Conservation (phyloP, 202 grass and related monocot species). For the Setaria viridis region DNA sequence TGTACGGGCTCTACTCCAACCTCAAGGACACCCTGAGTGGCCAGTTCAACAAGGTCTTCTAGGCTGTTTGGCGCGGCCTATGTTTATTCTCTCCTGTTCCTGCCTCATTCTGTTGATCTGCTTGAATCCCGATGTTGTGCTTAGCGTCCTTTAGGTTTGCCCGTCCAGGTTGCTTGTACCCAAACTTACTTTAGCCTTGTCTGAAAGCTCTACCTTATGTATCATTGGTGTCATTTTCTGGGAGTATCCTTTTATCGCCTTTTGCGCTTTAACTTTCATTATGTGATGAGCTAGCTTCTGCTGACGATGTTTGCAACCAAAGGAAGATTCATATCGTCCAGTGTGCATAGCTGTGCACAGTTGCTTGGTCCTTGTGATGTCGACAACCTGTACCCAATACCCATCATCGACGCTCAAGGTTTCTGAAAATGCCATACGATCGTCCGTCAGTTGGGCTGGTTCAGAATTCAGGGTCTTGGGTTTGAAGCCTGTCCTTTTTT, state of each 20-base stretch:
- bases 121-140: constrained; percentile 31
- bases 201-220: constrained; percentile 32
- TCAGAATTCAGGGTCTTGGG: background rate
- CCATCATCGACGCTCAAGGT: background rate
- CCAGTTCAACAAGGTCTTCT: constrained; percentile 81
- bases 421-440: background rate
- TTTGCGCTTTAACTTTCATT: constrained; percentile 19
- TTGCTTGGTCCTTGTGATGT: background rate
- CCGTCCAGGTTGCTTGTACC: constrained; percentile 25
- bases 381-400: constrained; percentile 7
- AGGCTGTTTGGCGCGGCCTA: constrained; percentile 7
- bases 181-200: constrained; percentile 39
- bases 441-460: background rate
- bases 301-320: background rate
- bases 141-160: constrained; percentile 31
- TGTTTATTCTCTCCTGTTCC: constrained; percentile 46
- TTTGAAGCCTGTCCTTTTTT: background rate
- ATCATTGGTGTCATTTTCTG: constrained; percentile 22
- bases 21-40: constrained; percentile 73
- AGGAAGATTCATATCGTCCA: background rate
- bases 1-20: constrained; percentile 86
- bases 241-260: background rate
- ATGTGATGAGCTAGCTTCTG: constrained; percentile 4
- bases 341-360: constrained; percentile 18
- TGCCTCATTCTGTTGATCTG: background rate